phyloP scores from a whole-genome alignment of 176 grass and related monocot species.

The Ampelocalamus luodianensis region DNA sequence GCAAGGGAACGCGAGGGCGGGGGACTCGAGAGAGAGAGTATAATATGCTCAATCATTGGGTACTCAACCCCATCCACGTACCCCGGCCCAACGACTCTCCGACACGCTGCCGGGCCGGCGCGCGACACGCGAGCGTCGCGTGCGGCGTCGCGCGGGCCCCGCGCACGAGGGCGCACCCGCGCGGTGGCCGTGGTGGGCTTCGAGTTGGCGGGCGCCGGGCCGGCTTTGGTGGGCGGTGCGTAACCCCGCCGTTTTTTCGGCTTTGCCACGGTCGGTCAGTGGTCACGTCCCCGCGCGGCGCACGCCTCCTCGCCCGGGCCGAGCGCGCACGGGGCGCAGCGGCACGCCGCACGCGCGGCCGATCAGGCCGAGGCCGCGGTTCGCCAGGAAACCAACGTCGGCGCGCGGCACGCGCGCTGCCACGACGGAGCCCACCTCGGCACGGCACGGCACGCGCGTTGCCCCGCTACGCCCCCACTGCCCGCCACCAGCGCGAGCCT shows the following conservation, averaged over 20 bases:
- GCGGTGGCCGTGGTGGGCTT: not conserved
- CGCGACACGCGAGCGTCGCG: conserved; percentile 41
- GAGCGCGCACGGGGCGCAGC: too few relatives aligned
- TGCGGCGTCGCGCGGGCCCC: conserved; percentile 32
- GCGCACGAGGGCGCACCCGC: conserved; percentile 1
- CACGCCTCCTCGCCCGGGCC: not conserved
- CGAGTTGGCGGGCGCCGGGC: not conserved
- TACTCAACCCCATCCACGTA: conserved; percentile 40
- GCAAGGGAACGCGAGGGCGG: not conserved
- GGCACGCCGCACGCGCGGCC: conserved; percentile 5
- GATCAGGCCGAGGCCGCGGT: not conserved
- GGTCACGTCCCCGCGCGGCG: not conserved
- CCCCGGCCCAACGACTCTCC: not conserved
- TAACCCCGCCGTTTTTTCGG: not conserved
- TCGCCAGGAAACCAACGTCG: not conserved
- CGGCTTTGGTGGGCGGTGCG: conserved; percentile 23
- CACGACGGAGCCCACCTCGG: not conserved
- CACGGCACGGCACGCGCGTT: too few relatives aligned
- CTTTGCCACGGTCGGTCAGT: not conserved
- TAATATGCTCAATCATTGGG: conserved; percentile 51
- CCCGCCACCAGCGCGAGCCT: not conserved
- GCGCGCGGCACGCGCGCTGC: not conserved
- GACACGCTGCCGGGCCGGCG: conserved; percentile 34
- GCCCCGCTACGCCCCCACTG: too few relatives aligned
- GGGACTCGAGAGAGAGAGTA: not conserved